These are phyloP conservation scores for Cercospora nicotianae DNA, from an alignment of 2,329 filamentous ascomycete species.

Conservation along the genomic window DNA sequence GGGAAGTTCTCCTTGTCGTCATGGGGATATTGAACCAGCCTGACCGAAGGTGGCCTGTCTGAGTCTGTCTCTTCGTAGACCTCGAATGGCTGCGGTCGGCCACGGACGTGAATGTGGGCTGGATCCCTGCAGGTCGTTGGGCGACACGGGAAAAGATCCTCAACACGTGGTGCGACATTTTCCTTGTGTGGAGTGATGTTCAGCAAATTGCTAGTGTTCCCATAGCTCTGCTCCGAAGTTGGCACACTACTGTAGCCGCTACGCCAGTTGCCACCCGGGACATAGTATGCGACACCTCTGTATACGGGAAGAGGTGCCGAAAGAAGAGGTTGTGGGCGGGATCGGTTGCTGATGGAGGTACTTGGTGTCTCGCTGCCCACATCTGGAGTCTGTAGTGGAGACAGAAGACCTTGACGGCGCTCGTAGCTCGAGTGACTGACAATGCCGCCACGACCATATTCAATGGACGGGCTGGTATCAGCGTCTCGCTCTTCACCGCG, in stretches of 20 bases:
- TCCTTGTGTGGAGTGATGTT: slow-evolving; percentile 23
- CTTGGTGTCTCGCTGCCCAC: neutral
- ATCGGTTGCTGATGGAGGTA: neutral
- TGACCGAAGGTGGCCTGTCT: neutral
- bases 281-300: slow-evolving; percentile 3
- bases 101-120: slow-evolving; percentile 14
- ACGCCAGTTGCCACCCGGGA: slow-evolving; percentile 6
- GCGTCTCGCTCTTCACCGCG: slow-evolving; percentile 1
- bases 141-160: slow-evolving; percentile 4
- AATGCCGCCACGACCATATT: slow-evolving; percentile 15
- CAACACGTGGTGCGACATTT: neutral
- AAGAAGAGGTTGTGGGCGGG: slow-evolving; percentile 15
- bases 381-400: slow-evolving; percentile 15
- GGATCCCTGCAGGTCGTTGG: slow-evolving; percentile 14
- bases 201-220: slow-evolving; percentile 34
- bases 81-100: neutral
- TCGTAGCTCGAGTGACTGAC: neutral
- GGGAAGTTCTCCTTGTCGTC: slow-evolving; percentile 27
- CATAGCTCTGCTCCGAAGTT: slow-evolving; percentile 37
- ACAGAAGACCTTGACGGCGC: slow-evolving; percentile 11
- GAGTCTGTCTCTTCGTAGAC: slow-evolving; percentile 5
- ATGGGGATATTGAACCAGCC: slow-evolving; percentile 3
- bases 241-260: slow-evolving; percentile 31
- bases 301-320: slow-evolving; percentile 24
- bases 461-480: slow-evolving; percentile 18